These are phyloP conservation scores for Acanthamoeba polyphaga DNA, from an alignment of 208 protist genomes.

Conservation along the genomic window DNA sequence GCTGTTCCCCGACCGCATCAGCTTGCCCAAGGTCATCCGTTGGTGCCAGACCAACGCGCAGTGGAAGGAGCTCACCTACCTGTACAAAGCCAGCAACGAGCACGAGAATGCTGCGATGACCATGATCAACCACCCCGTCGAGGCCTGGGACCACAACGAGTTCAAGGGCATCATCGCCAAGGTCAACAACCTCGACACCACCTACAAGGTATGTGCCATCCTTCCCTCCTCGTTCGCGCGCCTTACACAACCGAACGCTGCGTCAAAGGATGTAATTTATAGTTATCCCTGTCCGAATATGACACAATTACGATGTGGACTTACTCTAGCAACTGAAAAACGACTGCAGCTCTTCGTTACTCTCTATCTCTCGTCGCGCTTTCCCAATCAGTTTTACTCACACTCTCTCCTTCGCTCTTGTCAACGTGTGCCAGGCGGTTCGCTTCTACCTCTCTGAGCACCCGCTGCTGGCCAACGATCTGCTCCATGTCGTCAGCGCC, in stretches of 20 bases:
- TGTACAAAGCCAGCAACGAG: slow-evolving; percentile 94
- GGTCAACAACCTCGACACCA: slow-evolving; percentile 96
- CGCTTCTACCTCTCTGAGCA: slow-evolving; percentile 81
- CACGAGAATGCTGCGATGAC: slow-evolving; percentile 97
- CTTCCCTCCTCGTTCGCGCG: slow-evolving; percentile 88
- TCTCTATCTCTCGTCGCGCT: neutral
- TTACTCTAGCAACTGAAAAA: slow-evolving; percentile 98
- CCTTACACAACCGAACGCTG: neutral
- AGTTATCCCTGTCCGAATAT: slow-evolving; percentile 72
- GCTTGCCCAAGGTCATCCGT: slow-evolving; percentile 98
- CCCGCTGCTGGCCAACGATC: slow-evolving; percentile 96
- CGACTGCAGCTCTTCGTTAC: neutral
- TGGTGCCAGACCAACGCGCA: slow-evolving; percentile 96
- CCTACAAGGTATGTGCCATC: slow-evolving; percentile 93
- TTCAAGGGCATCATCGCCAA: slow-evolving; percentile 98
- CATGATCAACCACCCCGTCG: slow-evolving; percentile 98
- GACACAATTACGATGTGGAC: slow-evolving; percentile 93
- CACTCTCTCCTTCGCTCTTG: neutral
- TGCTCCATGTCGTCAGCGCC: slow-evolving; percentile 95
- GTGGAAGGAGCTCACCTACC: slow-evolving; percentile 93
- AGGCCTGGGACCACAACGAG: slow-evolving; percentile 97
- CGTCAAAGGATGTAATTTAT: slow-evolving; percentile 29
- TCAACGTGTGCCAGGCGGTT: neutral
- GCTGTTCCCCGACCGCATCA: slow-evolving; percentile 96
- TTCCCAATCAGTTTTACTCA: slow-evolving; percentile 89